These are phyloP conservation scores for Fagopyrum homotropicum DNA, from an alignment of 148 eudicot genomes.

Conservation along the genomic window DNA sequence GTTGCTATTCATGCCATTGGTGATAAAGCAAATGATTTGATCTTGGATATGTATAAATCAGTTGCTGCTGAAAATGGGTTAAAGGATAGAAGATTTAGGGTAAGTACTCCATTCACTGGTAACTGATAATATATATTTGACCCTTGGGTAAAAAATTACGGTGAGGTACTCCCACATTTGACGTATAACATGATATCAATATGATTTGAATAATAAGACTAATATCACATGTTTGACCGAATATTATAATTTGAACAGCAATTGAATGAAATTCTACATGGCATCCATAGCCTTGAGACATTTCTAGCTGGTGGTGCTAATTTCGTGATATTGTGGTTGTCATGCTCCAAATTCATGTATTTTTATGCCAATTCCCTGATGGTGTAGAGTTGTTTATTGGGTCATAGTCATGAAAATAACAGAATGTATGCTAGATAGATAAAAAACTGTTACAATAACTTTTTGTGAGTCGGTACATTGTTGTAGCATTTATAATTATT, in stretches of 20 bases:
- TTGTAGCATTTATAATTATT: too few relatives aligned
- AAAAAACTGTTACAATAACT: background rate
- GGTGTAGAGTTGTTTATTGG: background rate
- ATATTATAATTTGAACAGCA: background rate
- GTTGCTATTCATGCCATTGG: conserved; percentile 97
- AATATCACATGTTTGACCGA: background rate
- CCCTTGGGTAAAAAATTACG: background rate
- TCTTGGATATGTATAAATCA: conserved; percentile 77
- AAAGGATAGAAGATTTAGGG: conserved; percentile 87
- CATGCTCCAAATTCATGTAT: background rate
- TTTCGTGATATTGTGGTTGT: background rate
- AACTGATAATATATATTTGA: background rate
- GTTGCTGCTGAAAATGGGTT: conserved; percentile 58
- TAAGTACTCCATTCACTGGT: conserved; percentile 16
- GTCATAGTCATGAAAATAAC: background rate
- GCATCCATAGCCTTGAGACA: background rate
- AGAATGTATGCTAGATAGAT: background rate
- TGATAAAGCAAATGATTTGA: conserved; percentile 77
- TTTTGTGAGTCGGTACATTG: background rate
- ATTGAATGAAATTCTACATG: background rate
- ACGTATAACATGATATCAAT: background rate
- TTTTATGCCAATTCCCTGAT: background rate
- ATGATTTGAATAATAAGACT: background rate
- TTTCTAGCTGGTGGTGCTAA: background rate
- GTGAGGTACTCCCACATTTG: background rate